These are phyloP conservation scores for Symmetrospora coprosmae DNA, from an alignment of 768 basidiomycete species.

Conservation along the genomic window DNA sequence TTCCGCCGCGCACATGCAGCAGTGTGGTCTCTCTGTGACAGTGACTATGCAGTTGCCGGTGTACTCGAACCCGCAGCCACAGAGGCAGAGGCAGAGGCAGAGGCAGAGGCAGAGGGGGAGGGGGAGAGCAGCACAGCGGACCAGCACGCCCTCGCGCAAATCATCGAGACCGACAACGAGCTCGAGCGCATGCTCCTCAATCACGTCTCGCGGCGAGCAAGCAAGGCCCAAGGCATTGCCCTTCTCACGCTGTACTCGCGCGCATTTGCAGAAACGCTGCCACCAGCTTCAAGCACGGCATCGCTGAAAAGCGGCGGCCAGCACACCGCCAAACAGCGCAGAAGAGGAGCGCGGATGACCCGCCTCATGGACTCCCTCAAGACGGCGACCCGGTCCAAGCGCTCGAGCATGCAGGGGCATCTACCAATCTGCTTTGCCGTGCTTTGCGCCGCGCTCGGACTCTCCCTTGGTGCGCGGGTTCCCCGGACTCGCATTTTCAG, in stretches of 20 bases:
- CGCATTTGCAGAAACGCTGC: slow-evolving; percentile 52
- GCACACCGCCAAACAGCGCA: neutral
- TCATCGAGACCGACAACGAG: slow-evolving; percentile 53
- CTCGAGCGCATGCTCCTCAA: slow-evolving; percentile 81
- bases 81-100: slow-evolving; percentile 3
- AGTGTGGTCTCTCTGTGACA: slow-evolving; percentile 31
- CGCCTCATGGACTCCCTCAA: slow-evolving; percentile 56
- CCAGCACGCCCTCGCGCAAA: no score
- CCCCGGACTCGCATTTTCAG: neutral
- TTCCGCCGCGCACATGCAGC: slow-evolving; percentile 54
- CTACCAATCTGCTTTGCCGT: slow-evolving; percentile 83
- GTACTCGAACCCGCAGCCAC: neutral
- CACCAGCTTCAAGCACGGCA: neutral
- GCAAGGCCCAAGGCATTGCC: slow-evolving; percentile 80
- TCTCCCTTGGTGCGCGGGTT: slow-evolving; percentile 50
- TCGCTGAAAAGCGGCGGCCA: no score
- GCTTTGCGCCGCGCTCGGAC: slow-evolving; percentile 58
- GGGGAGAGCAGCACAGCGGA: no score
- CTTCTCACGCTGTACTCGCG: slow-evolving; percentile 74
- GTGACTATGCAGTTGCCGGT: no score
- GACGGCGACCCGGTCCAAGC: slow-evolving; percentile 48
- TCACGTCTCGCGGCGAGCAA: slow-evolving; percentile 72
- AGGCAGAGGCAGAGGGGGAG: slow-evolving; percentile 30
- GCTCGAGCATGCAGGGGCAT: slow-evolving; percentile 53
- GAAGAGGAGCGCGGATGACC: neutral